Conservation (phyloP, 2,329 filamentous ascomycete genomes). For the Alternaria arbusti region DNA sequence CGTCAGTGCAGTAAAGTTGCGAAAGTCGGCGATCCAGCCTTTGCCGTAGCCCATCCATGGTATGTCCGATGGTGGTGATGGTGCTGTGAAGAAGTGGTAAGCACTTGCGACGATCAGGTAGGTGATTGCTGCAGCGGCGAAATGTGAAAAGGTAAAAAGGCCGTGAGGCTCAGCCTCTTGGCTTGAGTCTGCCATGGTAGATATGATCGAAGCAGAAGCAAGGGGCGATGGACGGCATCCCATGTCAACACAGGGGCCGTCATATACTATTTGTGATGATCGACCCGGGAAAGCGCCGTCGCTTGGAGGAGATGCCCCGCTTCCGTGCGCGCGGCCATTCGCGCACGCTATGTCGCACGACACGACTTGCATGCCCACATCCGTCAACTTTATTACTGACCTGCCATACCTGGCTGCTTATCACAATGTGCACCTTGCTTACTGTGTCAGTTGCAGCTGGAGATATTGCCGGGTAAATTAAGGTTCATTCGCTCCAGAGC, state of each 20-base stretch:
- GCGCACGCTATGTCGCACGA: background rate
- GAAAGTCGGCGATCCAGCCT: constrained; percentile 24
- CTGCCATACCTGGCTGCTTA: background rate
- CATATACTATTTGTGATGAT: background rate
- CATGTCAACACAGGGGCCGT: background rate
- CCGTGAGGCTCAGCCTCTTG: background rate
- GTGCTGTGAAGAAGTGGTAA: constrained; percentile 20
- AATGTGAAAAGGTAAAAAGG: constrained; percentile 1
- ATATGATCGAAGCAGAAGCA: background rate
- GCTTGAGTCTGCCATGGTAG: background rate
- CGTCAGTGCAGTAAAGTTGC: constrained; percentile 27
- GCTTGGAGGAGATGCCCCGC: background rate
- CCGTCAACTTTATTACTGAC: background rate
- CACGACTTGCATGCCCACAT: background rate
- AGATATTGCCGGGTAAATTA: background rate
- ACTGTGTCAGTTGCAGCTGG: background rate
- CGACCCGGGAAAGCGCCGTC: background rate
- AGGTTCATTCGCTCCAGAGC: background rate
- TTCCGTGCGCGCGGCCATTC: background rate
- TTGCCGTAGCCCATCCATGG: constrained; percentile 37
- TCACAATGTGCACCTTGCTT: background rate
- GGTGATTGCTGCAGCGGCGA: constrained; percentile 21
- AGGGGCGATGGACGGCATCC: background rate
- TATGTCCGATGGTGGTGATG: constrained; percentile 22
- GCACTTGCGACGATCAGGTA: constrained; percentile 20